Evolutionary conservation across 192 early-diverging fungal species (phyloP), one percentile per base, ranked within the genome.

Genomic region (Rhizophlyctis rosea): DNA sequence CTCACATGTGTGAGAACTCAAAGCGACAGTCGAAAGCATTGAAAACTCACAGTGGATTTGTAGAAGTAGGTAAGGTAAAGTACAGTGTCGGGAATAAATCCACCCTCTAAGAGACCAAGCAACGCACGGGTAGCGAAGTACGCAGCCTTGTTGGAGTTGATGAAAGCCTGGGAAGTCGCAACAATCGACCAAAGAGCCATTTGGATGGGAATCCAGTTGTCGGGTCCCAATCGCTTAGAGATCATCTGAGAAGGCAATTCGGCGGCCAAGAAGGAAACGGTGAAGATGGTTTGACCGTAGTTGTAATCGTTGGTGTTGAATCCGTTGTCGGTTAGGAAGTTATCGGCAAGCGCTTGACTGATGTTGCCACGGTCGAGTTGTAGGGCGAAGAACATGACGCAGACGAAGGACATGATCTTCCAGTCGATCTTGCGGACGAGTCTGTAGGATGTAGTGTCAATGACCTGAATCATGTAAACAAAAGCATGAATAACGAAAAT

Each of bases 351-450:
- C 2, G 48, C 53, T 54, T 54, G 53, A 62, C 73, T 33, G 53
- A 76, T 77, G 59, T 70, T 71, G 23, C 78, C 79, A 31, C 79
- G 71, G 33, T 72, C 75, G 62, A 85, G 57, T 29, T 79, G 65
- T 11, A 82, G 57, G 36, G 81, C 70, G 64, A 83, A 85, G 39
- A 73, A 73, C 83, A 85, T 85, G 5, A 84, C 54, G 5, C 69
- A 60, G 27, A 64, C 71, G 52, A 73, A 71, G 23, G 75, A 63
- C 50, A 79, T 74, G 25, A 71, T 54, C 24, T 68, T 61, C 0
- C 71, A 39, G 39, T 80, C 78, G 31, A 80, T 76, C 62, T 69
- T 79, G 44, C 78, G 78, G 27, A 80, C 77, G 34, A 80, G 54
- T 54, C 53, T 54, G 53, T 18, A 54, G 47, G 47, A n/a, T n/a